Conservation (phyloP, 106 monocot species). For the Platanthera zijinensis region DNA sequence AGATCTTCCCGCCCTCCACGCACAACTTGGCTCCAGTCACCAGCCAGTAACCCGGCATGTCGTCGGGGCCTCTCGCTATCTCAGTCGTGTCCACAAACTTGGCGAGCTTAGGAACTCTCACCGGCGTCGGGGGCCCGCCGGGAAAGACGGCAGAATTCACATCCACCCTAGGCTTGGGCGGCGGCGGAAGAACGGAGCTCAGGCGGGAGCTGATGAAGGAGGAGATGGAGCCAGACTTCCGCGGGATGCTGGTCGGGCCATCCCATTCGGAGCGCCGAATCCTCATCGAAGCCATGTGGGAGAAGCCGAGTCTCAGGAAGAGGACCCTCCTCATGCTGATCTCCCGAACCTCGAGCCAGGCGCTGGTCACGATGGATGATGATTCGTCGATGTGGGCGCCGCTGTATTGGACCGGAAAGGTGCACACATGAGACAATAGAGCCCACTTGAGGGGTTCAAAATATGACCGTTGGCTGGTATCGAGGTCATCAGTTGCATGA, state of each 20-base stretch:
- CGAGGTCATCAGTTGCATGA: not conserved
- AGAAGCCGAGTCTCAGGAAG: constrained; percentile 77
- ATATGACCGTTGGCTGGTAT: constrained; percentile 23
- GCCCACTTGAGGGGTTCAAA: constrained; percentile 54
- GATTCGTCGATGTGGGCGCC: constrained; percentile 34
- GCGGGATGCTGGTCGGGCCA: constrained; percentile 13
- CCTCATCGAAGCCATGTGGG: constrained; percentile 41
- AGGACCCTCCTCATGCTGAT: constrained; percentile 51
- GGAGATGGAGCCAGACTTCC: constrained; percentile 40
- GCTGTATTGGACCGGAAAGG: constrained; percentile 48
- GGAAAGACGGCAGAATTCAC: constrained; percentile 68
- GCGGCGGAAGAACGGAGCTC: constrained; percentile 16
- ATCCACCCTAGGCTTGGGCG: constrained; percentile 31
- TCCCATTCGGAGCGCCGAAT: constrained; percentile 77
- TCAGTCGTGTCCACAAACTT: constrained; percentile 49
- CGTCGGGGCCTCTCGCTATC: constrained; percentile 53
- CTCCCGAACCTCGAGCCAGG: constrained; percentile 60
- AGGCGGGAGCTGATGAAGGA: constrained; percentile 26
- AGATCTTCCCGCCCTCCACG: constrained; percentile 45
- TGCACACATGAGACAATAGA: constrained; percentile 65
- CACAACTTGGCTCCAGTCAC: constrained; percentile 73
- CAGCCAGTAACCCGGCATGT: constrained; percentile 73
- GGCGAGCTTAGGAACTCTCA: constrained; percentile 34
- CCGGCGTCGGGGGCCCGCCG: constrained; percentile 48
- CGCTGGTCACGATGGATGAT: constrained; percentile 61